Evolutionary conservation across 371 early-diverging fungal genomes (phyloP), one percentile per base, ranked within the genome.

Genomic region (Basidiobolus meristosporus): DNA sequence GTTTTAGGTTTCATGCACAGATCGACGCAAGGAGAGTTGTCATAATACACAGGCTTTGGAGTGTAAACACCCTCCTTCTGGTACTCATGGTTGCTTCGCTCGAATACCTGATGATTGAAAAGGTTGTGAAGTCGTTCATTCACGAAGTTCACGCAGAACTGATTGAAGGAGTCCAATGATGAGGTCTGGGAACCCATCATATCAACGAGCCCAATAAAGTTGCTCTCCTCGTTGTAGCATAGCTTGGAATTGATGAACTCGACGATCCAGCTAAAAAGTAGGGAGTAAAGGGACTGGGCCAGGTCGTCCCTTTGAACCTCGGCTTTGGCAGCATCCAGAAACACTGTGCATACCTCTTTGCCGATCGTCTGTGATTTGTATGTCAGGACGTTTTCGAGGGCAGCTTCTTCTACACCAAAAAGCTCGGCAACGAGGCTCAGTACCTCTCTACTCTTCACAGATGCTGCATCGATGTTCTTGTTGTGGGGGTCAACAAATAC

Each of bases 201-300:
- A 45, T 84, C 81, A 17, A 82, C 49, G 1, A 84, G 39, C 7
- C 77, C 77, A 28, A 87, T 68, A 44, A 80, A 77, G 48, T 77
- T 79, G 32, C 62, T 63, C 2, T 70, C 60, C 9, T 60, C 65
- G 10, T 67, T 60, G 4, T 68, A 65, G 32, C 61, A 64, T 26
- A 87, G 60, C 31, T 79, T 72, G 16, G 59, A 54, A 54, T 92
- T 92, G 54, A 89, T 64, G 37, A 77, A 77, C 48, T 91, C 93
- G 11, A 90, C 70, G 18, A 96, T 49, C 83, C 90, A 92, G 15
- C 73, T 63, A 48, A 88, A 79, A 23, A 91, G 51, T 11, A 89
- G 65, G 10, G 75, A 71, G 52, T 90, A 91, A 7, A 93, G 62
- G 6, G 68, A 57, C 31, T 65, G 60, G 2, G 83, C 82, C 3